Conservation (phyloP, 768 basidiomycete genomes). For the Trametes punicea region DNA sequence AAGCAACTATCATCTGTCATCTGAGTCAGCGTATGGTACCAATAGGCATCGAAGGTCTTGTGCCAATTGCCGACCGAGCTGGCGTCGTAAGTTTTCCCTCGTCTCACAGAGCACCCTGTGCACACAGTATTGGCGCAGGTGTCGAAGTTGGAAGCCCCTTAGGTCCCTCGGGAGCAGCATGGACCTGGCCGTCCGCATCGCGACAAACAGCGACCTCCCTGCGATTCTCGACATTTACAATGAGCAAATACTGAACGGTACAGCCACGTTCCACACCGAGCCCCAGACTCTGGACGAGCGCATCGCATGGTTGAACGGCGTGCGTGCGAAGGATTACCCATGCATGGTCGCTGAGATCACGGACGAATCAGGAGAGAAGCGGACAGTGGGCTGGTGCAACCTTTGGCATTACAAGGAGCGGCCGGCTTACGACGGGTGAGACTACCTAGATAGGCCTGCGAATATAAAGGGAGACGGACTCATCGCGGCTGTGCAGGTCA, state of each 20-base stretch:
- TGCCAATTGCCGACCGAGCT: too few species aligned
- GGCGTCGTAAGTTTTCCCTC: too few species aligned
- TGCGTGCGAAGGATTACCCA: constrained; percentile 7
- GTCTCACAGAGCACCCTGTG: too few species aligned
- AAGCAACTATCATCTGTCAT: too few species aligned
- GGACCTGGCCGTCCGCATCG: background rate
- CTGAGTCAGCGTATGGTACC: too few species aligned
- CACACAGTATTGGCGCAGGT: too few species aligned
- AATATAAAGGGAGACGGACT: too few species aligned
- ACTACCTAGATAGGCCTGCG: background rate
- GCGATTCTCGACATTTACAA: constrained; percentile 16
- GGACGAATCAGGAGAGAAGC: background rate
- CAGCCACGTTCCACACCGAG: constrained; percentile 14
- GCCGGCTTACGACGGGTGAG: constrained; percentile 12
- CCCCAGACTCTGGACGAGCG: constrained; percentile 1
- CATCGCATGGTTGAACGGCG: background rate
- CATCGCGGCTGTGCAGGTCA: background rate
- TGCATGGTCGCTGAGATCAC: constrained; percentile 12
- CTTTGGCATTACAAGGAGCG: constrained; percentile 6
- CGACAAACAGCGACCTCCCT: background rate
- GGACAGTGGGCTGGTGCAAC: constrained; percentile 12
- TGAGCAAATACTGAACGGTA: constrained; percentile 11
- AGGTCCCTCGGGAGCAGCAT: background rate
- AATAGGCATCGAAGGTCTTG: too few species aligned
- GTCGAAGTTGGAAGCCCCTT: background rate